Evolutionary conservation across 306 rosid species (phyloP), one percentile per base, ranked within the genome.

Genomic region (Prunus salicina): DNA sequence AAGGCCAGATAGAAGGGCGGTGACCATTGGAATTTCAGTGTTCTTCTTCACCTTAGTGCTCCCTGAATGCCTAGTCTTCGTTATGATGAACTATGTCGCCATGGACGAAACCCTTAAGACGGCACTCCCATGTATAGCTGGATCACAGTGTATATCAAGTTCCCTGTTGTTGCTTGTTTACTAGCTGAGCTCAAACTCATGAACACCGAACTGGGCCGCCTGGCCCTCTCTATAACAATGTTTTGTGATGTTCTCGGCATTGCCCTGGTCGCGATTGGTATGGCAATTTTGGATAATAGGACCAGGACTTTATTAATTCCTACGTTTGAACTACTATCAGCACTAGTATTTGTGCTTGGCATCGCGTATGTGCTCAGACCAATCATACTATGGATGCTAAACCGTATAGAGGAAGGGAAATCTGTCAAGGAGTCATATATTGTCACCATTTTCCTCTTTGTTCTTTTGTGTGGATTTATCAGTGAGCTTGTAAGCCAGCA

Each of bases 151-250:
- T 77, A 9, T 83, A 3, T 80, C 88, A 0, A 80, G 85, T 12
- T 88, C 86, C 46, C 74, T 1, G 89, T 86, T 69, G 41, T 87
- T 18, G 70, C 82, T 32, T 64, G 71, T 64, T 84, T 92, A 25
- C 69, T 88, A 12, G 64, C 83, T 3, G 96, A 92, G 77, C 87
- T 92, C 38, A 88, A 85, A 62, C 43, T 88, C 57, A 76, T 85
- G 13, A 92, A 90, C 87, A 77, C 89, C 0, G 91, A 90, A 15
- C 55, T 90, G 0, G 93, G 95, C 51, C 91, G 89, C 24, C 71
- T 87, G 2, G 80, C 97, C 19, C 69, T 89, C 76, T 72, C 90
- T 2, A 34, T 83, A 0, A 67, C 97, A 56, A 47, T 82, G 79
- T 83, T 84, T 57, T 49, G 81, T 6, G 93, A 89, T 61, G 8